Evolutionary conservation across 2,329 filamentous ascomycete genomes (phyloP), one percentile per base, ranked within the genome.

Genomic region (Aspergillus sp.): DNA sequence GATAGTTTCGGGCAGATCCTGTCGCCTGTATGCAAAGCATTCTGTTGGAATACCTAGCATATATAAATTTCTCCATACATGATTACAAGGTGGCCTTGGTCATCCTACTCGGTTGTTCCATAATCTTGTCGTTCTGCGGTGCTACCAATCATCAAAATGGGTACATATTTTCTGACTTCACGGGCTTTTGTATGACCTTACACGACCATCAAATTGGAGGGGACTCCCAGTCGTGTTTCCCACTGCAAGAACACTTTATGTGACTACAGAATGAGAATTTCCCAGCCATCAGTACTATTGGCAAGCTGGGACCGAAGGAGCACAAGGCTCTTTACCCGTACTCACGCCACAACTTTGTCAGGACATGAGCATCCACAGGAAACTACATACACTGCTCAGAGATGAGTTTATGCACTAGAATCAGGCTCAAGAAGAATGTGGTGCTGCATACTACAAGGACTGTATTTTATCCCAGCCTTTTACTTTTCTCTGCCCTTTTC

Each of bases 121-220:
- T 41, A 50, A 42, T 45, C 44, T 46, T 46, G 45, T 49, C 45
- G 49, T 52, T 52, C 50, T 41, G 47, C 30, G 45, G 33, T 41
- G 39, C 39, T 36, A 44, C 9, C 19, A 42, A 32, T 12, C 42
- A 45, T 38, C 50, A 39, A 28, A 32, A 43, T 43, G 44, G 52
- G 41, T 45, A 53, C 35, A 50, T 29, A 4, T 41, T 41, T 8
- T 41, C 39, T 10, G 39, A 41, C 12, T 41, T 41, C 7, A 30
- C 7, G 26, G 28, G 39, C n/a, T 41, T 19, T 29, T 12, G 39
- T 9, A 41, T 30, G 39, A 9, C 8, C 4, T 5, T 41, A 9
- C 28, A 7, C 6, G 28, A 41, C 8, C 28, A n/a, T 10, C 27
- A 28, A 5, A 28, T 41, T 4, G 28, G 26, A 41, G 39, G 38